Evolutionary conservation across 495 filamentous ascomycete genomes (phyloP).

Genomic region (Penicillium lagena): DNA sequence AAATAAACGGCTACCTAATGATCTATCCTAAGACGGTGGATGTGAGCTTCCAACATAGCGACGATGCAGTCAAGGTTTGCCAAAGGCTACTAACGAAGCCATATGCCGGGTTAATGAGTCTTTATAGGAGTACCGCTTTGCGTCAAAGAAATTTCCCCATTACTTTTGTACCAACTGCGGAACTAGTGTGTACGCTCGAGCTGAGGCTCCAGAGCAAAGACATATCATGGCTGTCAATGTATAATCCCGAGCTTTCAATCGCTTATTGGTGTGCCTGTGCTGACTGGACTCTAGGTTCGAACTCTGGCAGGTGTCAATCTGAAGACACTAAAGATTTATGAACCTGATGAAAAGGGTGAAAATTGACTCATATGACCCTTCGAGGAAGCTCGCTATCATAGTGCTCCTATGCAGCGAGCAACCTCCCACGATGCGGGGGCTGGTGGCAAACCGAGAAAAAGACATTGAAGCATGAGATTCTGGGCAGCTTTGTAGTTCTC

Average conservation of each 20-base stretch:
- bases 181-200: slow-evolving; percentile 25
- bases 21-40: slow-evolving; percentile 26
- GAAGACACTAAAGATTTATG: slow-evolving; percentile 15
- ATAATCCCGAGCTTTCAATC: neutral
- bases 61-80: slow-evolving; percentile 12
- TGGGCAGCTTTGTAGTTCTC: too few relatives aligned
- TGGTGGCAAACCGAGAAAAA: too few relatives aligned
- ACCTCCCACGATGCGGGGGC: too few relatives aligned
- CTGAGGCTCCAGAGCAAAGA: slow-evolving; percentile 14
- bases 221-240: slow-evolving; percentile 34
- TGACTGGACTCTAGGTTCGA: slow-evolving; percentile 14
- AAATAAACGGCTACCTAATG: slow-evolving; percentile 33
- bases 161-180: slow-evolving; percentile 38
- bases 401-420: too few relatives aligned
- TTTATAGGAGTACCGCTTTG: slow-evolving; percentile 29
- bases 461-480: too few relatives aligned
- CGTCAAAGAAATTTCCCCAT: slow-evolving; percentile 25
- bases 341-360: slow-evolving; percentile 19
- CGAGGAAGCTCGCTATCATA: too few relatives aligned
- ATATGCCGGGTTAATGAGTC: neutral
- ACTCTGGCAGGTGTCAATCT: slow-evolving; percentile 26
- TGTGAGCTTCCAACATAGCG: slow-evolving; percentile 16
- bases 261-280: neutral
- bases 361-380: neutral
- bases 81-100: neutral